Evolutionary conservation across 306 rosid species (phyloP).

Genomic region (Aeschynomene evenia): DNA sequence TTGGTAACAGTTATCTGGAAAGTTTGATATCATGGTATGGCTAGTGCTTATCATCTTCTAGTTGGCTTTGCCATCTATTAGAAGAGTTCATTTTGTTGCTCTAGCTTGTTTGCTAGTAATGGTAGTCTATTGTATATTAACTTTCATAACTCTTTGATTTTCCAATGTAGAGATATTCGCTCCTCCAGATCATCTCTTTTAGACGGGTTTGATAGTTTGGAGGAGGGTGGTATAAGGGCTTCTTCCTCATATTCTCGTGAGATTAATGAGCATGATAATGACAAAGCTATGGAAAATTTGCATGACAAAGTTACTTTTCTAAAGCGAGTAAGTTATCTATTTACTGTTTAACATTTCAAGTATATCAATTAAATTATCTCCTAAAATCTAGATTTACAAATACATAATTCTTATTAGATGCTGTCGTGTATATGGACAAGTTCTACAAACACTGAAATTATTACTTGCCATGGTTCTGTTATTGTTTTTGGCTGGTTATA

Average conservation of each 20-base stretch:
- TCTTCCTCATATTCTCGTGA: constrained; percentile 66
- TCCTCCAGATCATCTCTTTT: constrained; percentile 67
- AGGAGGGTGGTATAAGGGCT: constrained; percentile 84
- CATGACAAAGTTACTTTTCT: constrained; percentile 77
- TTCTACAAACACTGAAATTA: constrained; percentile 3
- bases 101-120: neutral
- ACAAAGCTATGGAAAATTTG: constrained; percentile 63
- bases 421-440: neutral
- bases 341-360: neutral
- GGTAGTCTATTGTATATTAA: neutral
- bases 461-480: constrained; percentile 5
- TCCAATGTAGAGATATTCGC: constrained; percentile 67
- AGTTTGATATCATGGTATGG: constrained; percentile 1
- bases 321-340: constrained; percentile 59
- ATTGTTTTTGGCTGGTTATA: constrained; percentile 16
- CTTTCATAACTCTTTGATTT: constrained; percentile 24
- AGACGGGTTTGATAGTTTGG: constrained; percentile 67
- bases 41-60: neutral
- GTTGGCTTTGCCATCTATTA: neutral
- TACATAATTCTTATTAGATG: constrained; percentile 11
- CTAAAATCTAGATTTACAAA: neutral
- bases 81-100: neutral
- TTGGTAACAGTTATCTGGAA: neutral
- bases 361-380: neutral
- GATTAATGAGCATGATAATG: constrained; percentile 75